Conservation (phyloP, 176 grass and related monocot genomes). For the Bromus sterilis region DNA sequence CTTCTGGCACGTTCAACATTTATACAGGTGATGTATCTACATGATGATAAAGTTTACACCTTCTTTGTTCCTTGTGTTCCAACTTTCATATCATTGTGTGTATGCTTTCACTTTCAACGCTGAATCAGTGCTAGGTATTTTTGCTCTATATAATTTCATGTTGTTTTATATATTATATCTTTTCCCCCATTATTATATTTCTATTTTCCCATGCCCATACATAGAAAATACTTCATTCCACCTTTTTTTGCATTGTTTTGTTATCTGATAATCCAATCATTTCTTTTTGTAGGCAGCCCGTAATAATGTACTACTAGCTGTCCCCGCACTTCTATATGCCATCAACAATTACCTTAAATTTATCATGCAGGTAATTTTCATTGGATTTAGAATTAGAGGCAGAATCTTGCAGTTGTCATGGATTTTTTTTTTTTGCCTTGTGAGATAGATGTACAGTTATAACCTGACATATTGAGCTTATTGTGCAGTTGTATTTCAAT, state of each 20-base stretch:
- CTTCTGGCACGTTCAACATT: slow-evolving; percentile 86
- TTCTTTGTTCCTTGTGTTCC: background rate
- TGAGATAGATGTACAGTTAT: background rate
- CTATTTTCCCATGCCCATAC: background rate
- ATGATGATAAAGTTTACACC: background rate
- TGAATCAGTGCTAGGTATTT: background rate
- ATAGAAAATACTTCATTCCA: background rate
- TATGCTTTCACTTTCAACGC: background rate
- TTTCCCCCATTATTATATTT: background rate
- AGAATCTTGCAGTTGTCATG: background rate
- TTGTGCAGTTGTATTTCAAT: slow-evolving; percentile 96
- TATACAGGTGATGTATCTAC: slow-evolving; percentile 56
- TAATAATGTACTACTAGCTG: slow-evolving; percentile 89
- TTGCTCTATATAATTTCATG: background rate
- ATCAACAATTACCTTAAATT: slow-evolving; percentile 99
- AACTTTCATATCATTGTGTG: background rate
- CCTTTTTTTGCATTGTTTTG: background rate
- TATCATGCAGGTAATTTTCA: slow-evolving; percentile 86
- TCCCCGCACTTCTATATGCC: slow-evolving; percentile 93
- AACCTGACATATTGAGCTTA: slow-evolving; percentile 20
- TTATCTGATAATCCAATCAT: slow-evolving; percentile 6
- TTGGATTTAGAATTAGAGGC: background rate
- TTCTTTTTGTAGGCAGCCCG: slow-evolving; percentile 77
- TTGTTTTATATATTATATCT: background rate
- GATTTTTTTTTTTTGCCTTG: slow-evolving; percentile 14